Conservation (phyloP, 768 basidiomycete genomes). For the Hygrophoropsis aurantiaca region DNA sequence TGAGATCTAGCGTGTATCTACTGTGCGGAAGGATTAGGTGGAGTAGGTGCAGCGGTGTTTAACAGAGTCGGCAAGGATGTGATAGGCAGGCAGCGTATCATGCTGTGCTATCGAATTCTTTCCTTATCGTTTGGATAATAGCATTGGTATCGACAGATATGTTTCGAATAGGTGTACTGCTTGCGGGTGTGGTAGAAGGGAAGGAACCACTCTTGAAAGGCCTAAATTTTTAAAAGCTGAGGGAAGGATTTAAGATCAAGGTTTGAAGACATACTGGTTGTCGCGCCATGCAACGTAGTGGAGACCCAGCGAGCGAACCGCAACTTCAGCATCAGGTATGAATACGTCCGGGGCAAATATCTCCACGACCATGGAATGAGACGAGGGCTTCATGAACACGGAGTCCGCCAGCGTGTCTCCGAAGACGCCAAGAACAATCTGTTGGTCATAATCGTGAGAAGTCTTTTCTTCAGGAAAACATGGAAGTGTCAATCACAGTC, state of each 20-base stretch:
- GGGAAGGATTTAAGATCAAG: constrained; percentile 1
- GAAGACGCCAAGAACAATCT: constrained; percentile 64
- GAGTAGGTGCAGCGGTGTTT: no score
- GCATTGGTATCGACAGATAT: constrained; percentile 41
- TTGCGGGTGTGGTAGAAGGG: constrained; percentile 32
- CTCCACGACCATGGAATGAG: constrained; percentile 69
- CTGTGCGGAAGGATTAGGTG: no score
- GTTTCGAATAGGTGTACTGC: constrained; percentile 16
- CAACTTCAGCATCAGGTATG: constrained; percentile 58
- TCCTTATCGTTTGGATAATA: constrained; percentile 40
- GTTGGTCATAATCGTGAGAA: constrained; percentile 2
- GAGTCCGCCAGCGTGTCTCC: constrained; percentile 65
- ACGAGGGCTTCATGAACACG: constrained; percentile 65
- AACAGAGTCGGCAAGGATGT: no score
- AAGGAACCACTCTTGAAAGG: constrained; percentile 32
- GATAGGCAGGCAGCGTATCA: no score
- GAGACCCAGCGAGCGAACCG: constrained; percentile 52
- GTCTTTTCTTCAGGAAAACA: not conserved
- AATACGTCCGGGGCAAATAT: constrained; percentile 72
- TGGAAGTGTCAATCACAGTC: constrained; percentile 44
- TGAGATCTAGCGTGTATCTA: no score
- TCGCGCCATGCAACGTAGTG: constrained; percentile 62
- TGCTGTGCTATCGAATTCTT: constrained; percentile 3
- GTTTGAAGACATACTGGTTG: constrained; percentile 24
- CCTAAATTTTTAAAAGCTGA: constrained; percentile 25